phyloP scores from a whole-genome alignment of 306 rosid species.

The Hippophae gyantsensis region DNA sequence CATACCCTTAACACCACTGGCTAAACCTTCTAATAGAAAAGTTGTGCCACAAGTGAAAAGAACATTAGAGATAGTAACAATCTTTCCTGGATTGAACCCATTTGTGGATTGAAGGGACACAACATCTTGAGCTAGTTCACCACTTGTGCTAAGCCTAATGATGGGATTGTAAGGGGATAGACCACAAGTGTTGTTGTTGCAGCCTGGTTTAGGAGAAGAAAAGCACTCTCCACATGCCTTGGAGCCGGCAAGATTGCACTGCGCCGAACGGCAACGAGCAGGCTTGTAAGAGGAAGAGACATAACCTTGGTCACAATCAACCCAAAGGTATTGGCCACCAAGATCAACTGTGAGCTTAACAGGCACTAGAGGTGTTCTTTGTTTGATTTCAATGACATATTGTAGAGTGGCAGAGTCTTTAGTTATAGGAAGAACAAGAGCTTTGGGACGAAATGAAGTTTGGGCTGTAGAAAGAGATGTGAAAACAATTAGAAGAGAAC shows the following conservation, averaged over 20 bases:
- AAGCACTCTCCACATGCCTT: constrained; percentile 5
- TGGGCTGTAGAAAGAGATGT: background rate
- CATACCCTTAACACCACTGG: constrained; percentile 46
- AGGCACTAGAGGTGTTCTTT: constrained; percentile 54
- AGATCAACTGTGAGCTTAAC: constrained; percentile 50
- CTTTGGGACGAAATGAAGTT: background rate
- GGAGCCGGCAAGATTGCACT: constrained; percentile 29
- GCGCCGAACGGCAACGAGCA: constrained; percentile 34
- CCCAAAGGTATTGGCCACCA: constrained; percentile 51
- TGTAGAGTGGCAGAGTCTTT: background rate
- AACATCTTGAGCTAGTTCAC: constrained; percentile 29
- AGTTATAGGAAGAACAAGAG: background rate
- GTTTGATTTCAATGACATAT: constrained; percentile 1
- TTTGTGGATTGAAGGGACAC: constrained; percentile 35
- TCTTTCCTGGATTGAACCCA: background rate
- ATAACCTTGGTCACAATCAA: constrained; percentile 34
- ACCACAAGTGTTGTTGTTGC: background rate
- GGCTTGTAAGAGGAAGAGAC: constrained; percentile 46
- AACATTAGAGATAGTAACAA: constrained; percentile 27
- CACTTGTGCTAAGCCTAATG: background rate
- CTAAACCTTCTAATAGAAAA: constrained; percentile 26
- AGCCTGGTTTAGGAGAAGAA: background rate
- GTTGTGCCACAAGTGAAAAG: constrained; percentile 32
- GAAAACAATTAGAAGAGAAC: background rate
- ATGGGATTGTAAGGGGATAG: background rate